Evolutionary conservation across 768 basidiomycete species (phyloP).

Genomic region (Xerocomus brunneocitrinus): DNA sequence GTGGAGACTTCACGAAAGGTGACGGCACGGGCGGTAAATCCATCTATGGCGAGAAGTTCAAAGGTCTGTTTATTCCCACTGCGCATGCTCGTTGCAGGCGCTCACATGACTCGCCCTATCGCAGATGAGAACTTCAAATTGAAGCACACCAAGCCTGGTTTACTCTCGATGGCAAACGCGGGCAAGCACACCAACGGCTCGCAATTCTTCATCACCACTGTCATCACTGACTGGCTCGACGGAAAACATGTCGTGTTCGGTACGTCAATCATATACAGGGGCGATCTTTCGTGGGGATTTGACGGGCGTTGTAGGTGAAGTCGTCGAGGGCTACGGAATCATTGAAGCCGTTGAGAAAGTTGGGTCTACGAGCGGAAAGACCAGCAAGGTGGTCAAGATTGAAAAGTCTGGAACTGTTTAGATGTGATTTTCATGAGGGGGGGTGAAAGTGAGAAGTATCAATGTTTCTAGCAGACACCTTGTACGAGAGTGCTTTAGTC

Average conservation of each 20-base stretch:
- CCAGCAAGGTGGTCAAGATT: slow-evolving; percentile 48
- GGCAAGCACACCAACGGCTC: slow-evolving; percentile 82
- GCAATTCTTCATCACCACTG: slow-evolving; percentile 91
- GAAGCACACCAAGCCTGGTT: slow-evolving; percentile 62
- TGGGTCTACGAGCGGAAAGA: slow-evolving; percentile 38
- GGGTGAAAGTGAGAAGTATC: background rate
- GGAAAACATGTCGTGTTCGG: slow-evolving; percentile 87
- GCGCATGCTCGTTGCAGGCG: background rate
- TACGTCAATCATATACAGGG: slow-evolving; percentile 17
- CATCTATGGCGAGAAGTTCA: slow-evolving; percentile 68
- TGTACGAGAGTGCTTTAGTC: background rate
- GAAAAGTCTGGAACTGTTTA: slow-evolving; percentile 39
- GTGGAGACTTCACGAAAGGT: slow-evolving; percentile 73
- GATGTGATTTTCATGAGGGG: slow-evolving; percentile 20
- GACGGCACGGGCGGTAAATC: slow-evolving; percentile 80
- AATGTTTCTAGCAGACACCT: background rate
- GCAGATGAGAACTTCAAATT: slow-evolving; percentile 81
- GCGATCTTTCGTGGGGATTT: background rate
- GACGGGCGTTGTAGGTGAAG: slow-evolving; percentile 43
- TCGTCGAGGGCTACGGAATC: slow-evolving; percentile 58
- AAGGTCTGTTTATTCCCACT: slow-evolving; percentile 37
- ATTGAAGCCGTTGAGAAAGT: slow-evolving; percentile 42
- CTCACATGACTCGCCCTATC: background rate
- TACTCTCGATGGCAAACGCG: slow-evolving; percentile 76
- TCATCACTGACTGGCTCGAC: slow-evolving; percentile 73